Evolutionary conservation across 1,284 basidiomycete genomes (phyloP).

Genomic region (Singerocomus rubriflavus): DNA sequence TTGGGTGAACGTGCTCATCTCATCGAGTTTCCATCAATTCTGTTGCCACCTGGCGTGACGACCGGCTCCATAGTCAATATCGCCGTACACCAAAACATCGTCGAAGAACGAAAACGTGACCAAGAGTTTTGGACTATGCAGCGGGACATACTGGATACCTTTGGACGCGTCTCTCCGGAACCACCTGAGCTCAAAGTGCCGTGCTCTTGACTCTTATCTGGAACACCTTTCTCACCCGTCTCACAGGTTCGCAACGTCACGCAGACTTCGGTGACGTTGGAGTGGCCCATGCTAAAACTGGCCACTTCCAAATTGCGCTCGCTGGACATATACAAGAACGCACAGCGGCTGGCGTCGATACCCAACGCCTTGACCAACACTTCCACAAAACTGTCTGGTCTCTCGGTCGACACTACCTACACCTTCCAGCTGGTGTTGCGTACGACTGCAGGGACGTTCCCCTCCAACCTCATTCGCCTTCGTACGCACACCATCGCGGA

Average conservation of each 20-base stretch:
- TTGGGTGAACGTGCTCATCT: slow-evolving; percentile 90
- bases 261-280: slow-evolving; percentile 90
- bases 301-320: slow-evolving; percentile 83
- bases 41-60: slow-evolving; percentile 85
- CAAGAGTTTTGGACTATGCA: slow-evolving; percentile 82
- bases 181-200: slow-evolving; percentile 69
- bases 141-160: slow-evolving; percentile 71
- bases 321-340: slow-evolving; percentile 89
- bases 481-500: slow-evolving; percentile 92
- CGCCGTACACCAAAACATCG: slow-evolving; percentile 76
- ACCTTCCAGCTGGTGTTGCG: slow-evolving; percentile 88
- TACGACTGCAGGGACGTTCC: slow-evolving; percentile 86
- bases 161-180: slow-evolving; percentile 66
- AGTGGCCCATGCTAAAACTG: slow-evolving; percentile 86
- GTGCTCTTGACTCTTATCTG: background rate
- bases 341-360: slow-evolving; percentile 81
- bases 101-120: slow-evolving; percentile 80
- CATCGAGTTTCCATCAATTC: slow-evolving; percentile 93
- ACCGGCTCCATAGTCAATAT: slow-evolving; percentile 97
- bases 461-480: slow-evolving; percentile 78
- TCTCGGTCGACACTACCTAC: slow-evolving; percentile 87
- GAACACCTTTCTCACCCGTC: slow-evolving; percentile 4
- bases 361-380: slow-evolving; percentile 79
- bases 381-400: slow-evolving; percentile 86
- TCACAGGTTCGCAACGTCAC: slow-evolving; percentile 85